These are phyloP conservation scores for Sphagnum fallax DNA, from an alignment of 228 moss, liverwort and hornwort species.

Conservation along the genomic window DNA sequence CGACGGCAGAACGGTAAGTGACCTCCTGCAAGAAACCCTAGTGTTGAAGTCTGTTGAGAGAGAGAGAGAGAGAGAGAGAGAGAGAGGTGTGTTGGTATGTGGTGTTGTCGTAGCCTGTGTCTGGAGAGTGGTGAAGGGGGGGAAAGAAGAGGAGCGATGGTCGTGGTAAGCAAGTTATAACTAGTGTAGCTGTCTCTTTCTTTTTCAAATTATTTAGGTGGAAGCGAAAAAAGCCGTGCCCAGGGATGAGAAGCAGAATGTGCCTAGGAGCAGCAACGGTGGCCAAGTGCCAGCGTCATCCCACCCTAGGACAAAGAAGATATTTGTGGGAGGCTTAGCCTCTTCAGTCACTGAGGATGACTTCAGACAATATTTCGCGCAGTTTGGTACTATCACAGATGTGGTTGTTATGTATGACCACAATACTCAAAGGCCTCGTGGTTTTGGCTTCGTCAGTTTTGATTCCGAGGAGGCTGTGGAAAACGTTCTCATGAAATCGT, in stretches of 20 bases:
- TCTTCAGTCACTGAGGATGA: slow-evolving; percentile 98
- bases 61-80: background rate
- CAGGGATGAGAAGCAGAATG: slow-evolving; percentile 96
- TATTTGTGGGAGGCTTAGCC: slow-evolving; percentile 99
- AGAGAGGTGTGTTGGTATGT: background rate
- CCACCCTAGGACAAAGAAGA: slow-evolving; percentile 99
- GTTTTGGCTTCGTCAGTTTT: slow-evolving; percentile 97
- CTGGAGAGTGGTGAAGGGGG: background rate
- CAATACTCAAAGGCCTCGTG: slow-evolving; percentile 97
- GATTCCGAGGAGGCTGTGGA: slow-evolving; percentile 99
- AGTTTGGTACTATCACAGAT: slow-evolving; percentile 98
- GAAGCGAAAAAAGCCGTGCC: slow-evolving; percentile 99
- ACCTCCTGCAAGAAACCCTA: background rate
- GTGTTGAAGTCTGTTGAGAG: background rate
- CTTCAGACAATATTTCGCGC: slow-evolving; percentile 98
- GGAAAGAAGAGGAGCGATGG: too few species aligned
- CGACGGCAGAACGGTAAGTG: slow-evolving; percentile 85
- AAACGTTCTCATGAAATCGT: slow-evolving; percentile 91
- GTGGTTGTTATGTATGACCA: slow-evolving; percentile 99
- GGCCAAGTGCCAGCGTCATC: slow-evolving; percentile 70
- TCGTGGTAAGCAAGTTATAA: slow-evolving; percentile 23
- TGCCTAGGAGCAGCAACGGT: slow-evolving; percentile 88
- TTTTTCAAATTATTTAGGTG: slow-evolving; percentile 62
- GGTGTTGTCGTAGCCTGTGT: background rate
- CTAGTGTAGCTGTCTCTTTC: slow-evolving; percentile 60